Evolutionary conservation across 441 rosid genomes (phyloP).

Genomic region (Daphne laureola): DNA sequence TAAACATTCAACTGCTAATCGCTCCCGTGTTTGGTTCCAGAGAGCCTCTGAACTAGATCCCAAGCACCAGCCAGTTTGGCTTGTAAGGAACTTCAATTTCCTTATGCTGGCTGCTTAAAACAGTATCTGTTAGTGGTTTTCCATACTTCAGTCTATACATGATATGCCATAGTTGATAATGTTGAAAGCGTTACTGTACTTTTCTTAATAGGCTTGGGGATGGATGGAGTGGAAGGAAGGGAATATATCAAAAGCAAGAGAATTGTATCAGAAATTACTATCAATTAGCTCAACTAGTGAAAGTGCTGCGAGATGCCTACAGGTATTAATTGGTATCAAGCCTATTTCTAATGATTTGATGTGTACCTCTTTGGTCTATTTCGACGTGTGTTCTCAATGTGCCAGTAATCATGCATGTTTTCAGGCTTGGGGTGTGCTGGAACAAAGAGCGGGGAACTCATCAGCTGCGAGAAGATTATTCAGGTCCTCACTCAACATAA

Average conservation of each 20-base stretch:
- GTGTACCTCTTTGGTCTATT: too few relatives aligned
- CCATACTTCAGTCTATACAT: not conserved
- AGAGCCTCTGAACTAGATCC: conserved; percentile 83
- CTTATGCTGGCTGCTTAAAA: too few relatives aligned
- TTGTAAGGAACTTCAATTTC: conserved; percentile 42
- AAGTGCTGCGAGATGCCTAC: conserved; percentile 87
- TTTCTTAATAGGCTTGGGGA: conserved; percentile 76
- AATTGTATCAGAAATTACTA: conserved; percentile 68
- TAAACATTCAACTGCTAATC: conserved; percentile 68
- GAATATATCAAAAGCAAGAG: conserved; percentile 65
- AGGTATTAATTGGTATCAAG: conserved; percentile 47
- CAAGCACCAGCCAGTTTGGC: conserved; percentile 89
- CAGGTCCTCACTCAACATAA: conserved; percentile 69
- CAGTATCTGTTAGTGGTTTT: too few relatives aligned
- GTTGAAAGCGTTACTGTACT: not conserved
- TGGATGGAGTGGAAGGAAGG: conserved; percentile 99
- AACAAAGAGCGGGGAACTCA: conserved; percentile 76
- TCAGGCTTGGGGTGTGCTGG: conserved; percentile 97
- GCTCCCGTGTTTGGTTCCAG: conserved; percentile 62
- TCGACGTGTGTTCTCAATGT: not conserved
- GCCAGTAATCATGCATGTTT: conserved; percentile 1
- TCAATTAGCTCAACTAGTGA: conserved; percentile 61
- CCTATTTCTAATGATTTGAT: not conserved
- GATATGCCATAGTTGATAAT: conserved; percentile 6
- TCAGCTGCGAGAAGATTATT: conserved; percentile 84